Conservation (phyloP, 2,329 filamentous ascomycete species). For the Arthrobotrys entomopaga region DNA sequence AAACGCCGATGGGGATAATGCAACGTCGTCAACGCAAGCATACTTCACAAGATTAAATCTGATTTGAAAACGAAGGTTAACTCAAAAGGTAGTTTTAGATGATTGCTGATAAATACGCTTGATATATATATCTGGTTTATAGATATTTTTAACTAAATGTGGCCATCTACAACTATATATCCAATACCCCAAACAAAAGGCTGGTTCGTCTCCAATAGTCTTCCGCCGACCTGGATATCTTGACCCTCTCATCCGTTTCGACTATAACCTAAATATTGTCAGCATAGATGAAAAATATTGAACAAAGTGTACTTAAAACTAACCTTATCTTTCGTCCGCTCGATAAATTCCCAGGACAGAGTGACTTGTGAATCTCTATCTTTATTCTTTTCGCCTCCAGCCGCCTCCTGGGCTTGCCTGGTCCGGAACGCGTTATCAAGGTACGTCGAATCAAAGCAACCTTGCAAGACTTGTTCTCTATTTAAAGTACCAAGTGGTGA, state of each 20-base stretch:
- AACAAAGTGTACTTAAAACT: not conserved
- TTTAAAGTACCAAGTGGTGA: constrained; percentile 2
- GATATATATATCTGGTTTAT: not conserved
- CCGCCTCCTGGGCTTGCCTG: not conserved
- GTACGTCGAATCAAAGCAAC: constrained; percentile 49
- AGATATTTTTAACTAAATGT: constrained; percentile 2
- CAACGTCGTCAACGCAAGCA: constrained; percentile 20
- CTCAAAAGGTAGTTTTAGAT: no score
- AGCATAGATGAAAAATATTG: not conserved
- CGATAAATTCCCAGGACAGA: constrained; percentile 44
- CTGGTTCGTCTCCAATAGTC: constrained; percentile 49
- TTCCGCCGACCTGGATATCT: constrained; percentile 51
- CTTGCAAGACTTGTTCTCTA: constrained; percentile 41
- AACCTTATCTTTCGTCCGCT: constrained; percentile 34
- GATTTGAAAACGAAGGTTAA: no score
- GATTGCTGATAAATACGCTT: no score
- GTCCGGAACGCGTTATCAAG: constrained; percentile 45
- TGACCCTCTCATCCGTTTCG: constrained; percentile 37
- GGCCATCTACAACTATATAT: constrained; percentile 20
- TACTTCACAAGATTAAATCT: no score
- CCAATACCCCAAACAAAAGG: constrained; percentile 48
- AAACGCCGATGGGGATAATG: no score
- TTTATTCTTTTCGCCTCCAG: constrained; percentile 27
- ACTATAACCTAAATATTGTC: constrained; percentile 29
- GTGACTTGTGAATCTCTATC: constrained; percentile 2